Conservation (phyloP, 2,329 filamentous ascomycete genomes). For the Biscogniauxia marginata region DNA sequence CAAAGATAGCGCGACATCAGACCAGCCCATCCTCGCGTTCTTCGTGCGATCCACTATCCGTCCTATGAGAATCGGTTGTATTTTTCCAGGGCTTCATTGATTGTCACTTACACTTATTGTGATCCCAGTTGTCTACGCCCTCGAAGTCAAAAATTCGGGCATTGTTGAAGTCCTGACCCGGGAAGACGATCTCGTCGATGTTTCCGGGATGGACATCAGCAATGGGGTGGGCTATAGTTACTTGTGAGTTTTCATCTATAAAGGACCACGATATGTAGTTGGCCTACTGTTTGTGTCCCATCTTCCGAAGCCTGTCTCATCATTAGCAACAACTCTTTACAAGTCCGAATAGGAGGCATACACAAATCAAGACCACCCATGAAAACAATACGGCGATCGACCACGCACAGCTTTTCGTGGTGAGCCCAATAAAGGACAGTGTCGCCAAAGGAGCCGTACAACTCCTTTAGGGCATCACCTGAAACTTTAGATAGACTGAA, state of each 20-base stretch:
- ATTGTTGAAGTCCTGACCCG: constrained; percentile 92
- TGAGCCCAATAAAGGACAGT: constrained; percentile 90
- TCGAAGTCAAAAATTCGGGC: constrained; percentile 79
- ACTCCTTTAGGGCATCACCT: constrained; percentile 68
- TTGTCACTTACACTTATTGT: constrained; percentile 66
- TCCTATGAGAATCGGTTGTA: not conserved
- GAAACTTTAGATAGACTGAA: constrained; percentile 64
- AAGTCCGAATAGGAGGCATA: constrained; percentile 29
- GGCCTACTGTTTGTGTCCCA: constrained; percentile 76
- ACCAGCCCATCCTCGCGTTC: constrained; percentile 89
- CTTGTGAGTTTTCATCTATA: constrained; percentile 11
- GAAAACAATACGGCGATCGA: constrained; percentile 78
- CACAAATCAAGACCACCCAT: constrained; percentile 90
- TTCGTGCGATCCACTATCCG: constrained; percentile 67
- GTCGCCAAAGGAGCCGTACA: constrained; percentile 81
- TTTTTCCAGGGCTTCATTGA: not conserved
- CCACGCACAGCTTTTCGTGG: constrained; percentile 83
- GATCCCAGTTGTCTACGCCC: constrained; percentile 73
- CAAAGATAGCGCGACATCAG: constrained; percentile 77
- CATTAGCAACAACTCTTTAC: constrained; percentile 21
- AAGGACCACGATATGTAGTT: not conserved
- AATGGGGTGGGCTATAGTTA: constrained; percentile 63
- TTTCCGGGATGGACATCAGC: constrained; percentile 80
- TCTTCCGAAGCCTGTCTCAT: constrained; percentile 65
- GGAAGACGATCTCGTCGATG: constrained; percentile 74